phyloP scores from a whole-genome alignment of 306 rosid species.

The Myrica gale region DNA sequence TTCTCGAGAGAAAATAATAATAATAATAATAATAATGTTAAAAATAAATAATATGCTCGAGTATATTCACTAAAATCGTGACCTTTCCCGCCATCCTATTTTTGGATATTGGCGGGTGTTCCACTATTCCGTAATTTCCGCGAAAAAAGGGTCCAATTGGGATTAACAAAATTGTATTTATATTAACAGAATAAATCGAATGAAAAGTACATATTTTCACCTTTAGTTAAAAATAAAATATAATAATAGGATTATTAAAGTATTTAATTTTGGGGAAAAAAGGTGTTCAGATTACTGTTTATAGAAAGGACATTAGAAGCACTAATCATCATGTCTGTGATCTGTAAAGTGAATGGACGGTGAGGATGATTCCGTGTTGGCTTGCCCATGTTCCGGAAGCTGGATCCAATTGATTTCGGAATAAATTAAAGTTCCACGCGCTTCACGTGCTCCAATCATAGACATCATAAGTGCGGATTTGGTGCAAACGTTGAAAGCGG shows the following conservation, averaged over 20 bases:
- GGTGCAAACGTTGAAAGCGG: background rate
- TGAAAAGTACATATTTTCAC: slow-evolving; percentile 13
- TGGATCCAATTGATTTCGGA: background rate
- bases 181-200: background rate
- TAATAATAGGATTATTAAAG: background rate
- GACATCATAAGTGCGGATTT: slow-evolving; percentile 21
- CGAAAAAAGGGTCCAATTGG: slow-evolving; percentile 19
- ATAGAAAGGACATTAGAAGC: background rate
- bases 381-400: slow-evolving; percentile 16
- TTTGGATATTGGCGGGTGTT: slow-evolving; percentile 7
- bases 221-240: background rate
- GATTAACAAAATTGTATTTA: slow-evolving; percentile 14
- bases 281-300: background rate
- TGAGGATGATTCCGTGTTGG: slow-evolving; percentile 28
- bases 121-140: slow-evolving; percentile 35
- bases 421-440: slow-evolving; percentile 36
- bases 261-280: background rate
- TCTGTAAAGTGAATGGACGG: slow-evolving; percentile 24
- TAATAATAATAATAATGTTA: background rate
- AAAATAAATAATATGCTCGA: background rate
- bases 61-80: slow-evolving; percentile 13
- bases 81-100: background rate
- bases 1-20: slow-evolving; percentile 7
- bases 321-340: background rate
- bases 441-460: slow-evolving; percentile 47